phyloP scores from a whole-genome alignment of 371 early-diverging fungal genomes.

The Apophysomyces variabilis region DNA sequence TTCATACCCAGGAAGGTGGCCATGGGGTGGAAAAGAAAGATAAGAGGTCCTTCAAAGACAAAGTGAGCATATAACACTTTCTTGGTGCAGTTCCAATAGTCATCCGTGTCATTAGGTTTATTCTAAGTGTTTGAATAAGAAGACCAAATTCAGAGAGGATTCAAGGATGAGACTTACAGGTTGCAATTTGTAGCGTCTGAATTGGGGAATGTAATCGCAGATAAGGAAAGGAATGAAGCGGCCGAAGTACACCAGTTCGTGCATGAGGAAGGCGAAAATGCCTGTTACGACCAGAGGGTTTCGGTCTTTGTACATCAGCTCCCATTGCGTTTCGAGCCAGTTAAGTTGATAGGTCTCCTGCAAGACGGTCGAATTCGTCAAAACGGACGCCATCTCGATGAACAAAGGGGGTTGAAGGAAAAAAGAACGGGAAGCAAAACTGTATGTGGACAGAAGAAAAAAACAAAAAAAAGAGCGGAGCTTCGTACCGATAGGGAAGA shows the following conservation, averaged over 20 bases:
- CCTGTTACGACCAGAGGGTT: conserved; percentile 73
- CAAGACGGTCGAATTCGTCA: conserved; percentile 11
- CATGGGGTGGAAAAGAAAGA: conserved; percentile 82
- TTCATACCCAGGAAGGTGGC: conserved; percentile 83
- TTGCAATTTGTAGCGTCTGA: conserved; percentile 29
- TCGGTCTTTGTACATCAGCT: conserved; percentile 61
- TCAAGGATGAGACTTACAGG: conserved; percentile 26
- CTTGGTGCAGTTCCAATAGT: conserved; percentile 75
- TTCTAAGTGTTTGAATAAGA: conserved; percentile 35
- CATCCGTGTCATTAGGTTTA: conserved; percentile 66
- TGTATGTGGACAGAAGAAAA: neutral
- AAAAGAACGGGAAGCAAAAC: neutral
- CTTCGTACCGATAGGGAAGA: conserved; percentile 7
- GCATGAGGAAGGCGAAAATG: conserved; percentile 65
- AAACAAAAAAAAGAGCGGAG: conserved; percentile 11
- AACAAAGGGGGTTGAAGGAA: neutral
- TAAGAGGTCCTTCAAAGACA: conserved; percentile 80
- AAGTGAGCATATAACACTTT: conserved; percentile 77
- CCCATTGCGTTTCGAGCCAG: conserved; percentile 49
- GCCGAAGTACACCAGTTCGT: conserved; percentile 79
- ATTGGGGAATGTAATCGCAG: conserved; percentile 42
- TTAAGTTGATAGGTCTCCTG: conserved; percentile 20
- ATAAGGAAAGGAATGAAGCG: conserved; percentile 74
- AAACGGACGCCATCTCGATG: conserved; percentile 4
- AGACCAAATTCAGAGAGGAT: neutral